Evolutionary conservation across 192 early-diverging fungal species (phyloP).

Genomic region (Entrophospora sp.): DNA sequence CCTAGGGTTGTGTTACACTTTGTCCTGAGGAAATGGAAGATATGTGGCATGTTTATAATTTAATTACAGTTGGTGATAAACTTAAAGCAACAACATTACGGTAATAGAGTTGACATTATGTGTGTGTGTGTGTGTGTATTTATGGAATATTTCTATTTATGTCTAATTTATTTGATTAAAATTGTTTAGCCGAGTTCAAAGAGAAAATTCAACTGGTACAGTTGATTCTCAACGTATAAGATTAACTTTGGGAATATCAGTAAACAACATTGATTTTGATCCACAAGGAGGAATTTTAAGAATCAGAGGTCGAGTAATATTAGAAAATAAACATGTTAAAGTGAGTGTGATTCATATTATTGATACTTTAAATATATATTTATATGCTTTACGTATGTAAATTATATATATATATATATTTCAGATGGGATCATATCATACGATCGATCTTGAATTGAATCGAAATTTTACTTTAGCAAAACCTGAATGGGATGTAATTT

Average conservation of each 20-base stretch:
- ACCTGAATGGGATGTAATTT: conserved; percentile 88
- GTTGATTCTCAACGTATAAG: conserved; percentile 74
- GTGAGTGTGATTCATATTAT: too few relatives aligned
- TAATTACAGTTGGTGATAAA: conserved; percentile 76
- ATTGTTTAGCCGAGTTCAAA: conserved; percentile 67
- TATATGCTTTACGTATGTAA: too few relatives aligned
- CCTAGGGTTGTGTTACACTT: conserved; percentile 77
- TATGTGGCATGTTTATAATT: conserved; percentile 96
- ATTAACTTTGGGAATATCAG: conserved; percentile 71
- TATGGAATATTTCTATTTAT: neutral
- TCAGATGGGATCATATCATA: conserved; percentile 86
- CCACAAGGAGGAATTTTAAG: conserved; percentile 73
- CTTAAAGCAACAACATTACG: conserved; percentile 80
- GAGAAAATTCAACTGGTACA: conserved; percentile 80
- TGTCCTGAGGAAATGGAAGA: conserved; percentile 89
- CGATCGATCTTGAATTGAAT: conserved; percentile 86
- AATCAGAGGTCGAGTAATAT: conserved; percentile 79
- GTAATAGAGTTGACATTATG: conserved; percentile 37
- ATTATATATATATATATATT: conserved; percentile 2
- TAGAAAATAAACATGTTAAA: conserved; percentile 86
- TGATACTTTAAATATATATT: too few relatives aligned
- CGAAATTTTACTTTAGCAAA: conserved; percentile 83
- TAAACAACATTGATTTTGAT: conserved; percentile 88
- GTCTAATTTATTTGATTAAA: neutral
- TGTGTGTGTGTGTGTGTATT: too few relatives aligned